A percentile compares a stretch with the other conserved stretches of the same genome.
phyloP scores from a whole-genome alignment of 495 filamentous ascomycete genomes.

The Xylaria flabelliformis region DNA sequence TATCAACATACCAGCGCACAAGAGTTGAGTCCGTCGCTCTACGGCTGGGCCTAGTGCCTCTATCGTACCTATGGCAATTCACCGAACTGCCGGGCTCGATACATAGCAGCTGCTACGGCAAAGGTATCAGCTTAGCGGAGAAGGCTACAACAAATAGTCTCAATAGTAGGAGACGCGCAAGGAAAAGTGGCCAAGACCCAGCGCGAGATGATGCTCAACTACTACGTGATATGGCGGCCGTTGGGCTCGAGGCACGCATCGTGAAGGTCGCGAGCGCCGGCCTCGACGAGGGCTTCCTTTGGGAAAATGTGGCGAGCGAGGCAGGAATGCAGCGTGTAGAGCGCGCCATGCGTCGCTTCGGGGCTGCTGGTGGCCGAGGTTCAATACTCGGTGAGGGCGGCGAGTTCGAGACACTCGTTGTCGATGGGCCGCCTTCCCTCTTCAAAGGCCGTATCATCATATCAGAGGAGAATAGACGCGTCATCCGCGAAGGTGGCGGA shows the following conservation, averaged over 20 bases:
- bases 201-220: conserved; percentile 55
- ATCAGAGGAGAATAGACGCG: conserved; percentile 54
- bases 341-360: conserved; percentile 73
- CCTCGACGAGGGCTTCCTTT: conserved; percentile 79
- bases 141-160: conserved; percentile 34
- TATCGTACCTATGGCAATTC: conserved; percentile 92
- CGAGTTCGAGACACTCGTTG: conserved; percentile 92
- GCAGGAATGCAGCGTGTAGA: conserved; percentile 60
- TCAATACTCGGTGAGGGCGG: conserved; percentile 90
- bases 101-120: conserved; percentile 11
- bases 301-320: conserved; percentile 74
- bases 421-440: conserved; percentile 75
- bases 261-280: conserved; percentile 95
- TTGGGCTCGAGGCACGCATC: conserved; percentile 80
- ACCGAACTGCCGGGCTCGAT: conserved; percentile 64
- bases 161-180: conserved; percentile 28
- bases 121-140: conserved; percentile 30
- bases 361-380: conserved; percentile 59
- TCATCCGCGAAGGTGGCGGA: conserved; percentile 72
- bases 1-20: conserved; percentile 94
- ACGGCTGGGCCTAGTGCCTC: conserved; percentile 75
- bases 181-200: neutral
- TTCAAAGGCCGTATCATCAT: conserved; percentile 77
- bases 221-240: conserved; percentile 79
- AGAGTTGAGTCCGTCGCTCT: conserved; percentile 86